These are phyloP conservation scores for Ophiocordyceps camponoti-leonardi DNA, from an alignment of 2,329 filamentous ascomycete genomes.

Conservation along the genomic window DNA sequence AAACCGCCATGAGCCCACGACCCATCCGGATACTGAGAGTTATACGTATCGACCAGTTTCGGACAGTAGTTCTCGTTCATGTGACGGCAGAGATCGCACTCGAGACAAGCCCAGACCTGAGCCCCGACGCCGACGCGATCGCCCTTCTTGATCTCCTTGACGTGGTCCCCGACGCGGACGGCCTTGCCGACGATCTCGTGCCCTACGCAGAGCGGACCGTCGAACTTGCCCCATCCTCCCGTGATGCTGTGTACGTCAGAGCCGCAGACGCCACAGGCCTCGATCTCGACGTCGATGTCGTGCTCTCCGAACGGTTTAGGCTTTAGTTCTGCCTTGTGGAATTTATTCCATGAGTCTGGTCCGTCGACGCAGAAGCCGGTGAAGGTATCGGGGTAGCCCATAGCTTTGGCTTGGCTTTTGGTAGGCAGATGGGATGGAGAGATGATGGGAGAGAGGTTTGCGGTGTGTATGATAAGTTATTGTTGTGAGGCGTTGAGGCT, in stretches of 20 bases:
- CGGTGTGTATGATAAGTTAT: no score
- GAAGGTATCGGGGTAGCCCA: conserved; percentile 28
- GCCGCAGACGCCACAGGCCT: conserved; percentile 48
- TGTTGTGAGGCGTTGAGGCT: background rate
- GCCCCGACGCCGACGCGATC: conserved; percentile 49
- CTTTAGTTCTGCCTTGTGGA: conserved; percentile 18
- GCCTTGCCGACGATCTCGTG: conserved; percentile 42
- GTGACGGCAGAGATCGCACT: conserved; percentile 27
- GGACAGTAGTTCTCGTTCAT: conserved; percentile 34
- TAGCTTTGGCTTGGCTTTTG: no score
- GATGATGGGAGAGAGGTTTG: no score
- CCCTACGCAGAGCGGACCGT: conserved; percentile 33
- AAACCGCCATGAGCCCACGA: conserved; percentile 49
- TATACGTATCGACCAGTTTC: conserved; percentile 37
- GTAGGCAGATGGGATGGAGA: no score
- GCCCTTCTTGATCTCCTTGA: conserved; percentile 35
- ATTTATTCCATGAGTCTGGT: conserved; percentile 23
- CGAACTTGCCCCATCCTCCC: conserved; percentile 34
- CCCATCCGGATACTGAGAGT: conserved; percentile 37
- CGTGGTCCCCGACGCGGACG: conserved; percentile 25
- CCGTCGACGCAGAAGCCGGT: conserved; percentile 24
- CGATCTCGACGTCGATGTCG: conserved; percentile 51
- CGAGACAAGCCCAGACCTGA: conserved; percentile 39
- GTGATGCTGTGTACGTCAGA: conserved; percentile 42
- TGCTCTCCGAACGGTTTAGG: conserved; percentile 18